Evolutionary conservation across 805 yeast genomes (phyloP).

Genomic region (Priceomyces medius): DNA sequence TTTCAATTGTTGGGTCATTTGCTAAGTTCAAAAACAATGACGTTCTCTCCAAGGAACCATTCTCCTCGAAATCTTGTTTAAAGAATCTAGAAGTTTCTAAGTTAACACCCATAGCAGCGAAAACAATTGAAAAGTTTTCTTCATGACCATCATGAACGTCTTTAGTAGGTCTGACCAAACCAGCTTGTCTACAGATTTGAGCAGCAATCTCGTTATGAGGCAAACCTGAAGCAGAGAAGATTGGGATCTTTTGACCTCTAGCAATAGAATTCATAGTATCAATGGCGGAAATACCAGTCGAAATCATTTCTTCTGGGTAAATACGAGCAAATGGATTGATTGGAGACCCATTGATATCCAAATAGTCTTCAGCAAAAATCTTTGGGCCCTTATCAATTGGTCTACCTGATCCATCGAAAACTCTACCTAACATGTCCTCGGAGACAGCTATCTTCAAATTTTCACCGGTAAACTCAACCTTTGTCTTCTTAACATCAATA

Average conservation of each 20-base stretch:
- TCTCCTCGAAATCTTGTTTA: conserved; percentile 99
- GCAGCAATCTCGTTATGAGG: conserved; percentile 99
- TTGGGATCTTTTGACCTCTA: conserved; percentile 99
- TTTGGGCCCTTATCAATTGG: conserved; percentile 98
- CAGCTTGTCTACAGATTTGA: conserved; percentile 99
- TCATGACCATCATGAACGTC: conserved; percentile 99
- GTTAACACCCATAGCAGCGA: conserved; percentile 99
- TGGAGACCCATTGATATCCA: conserved; percentile 98
- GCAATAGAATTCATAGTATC: conserved; percentile 99
- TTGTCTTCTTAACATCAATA: conserved; percentile 95
- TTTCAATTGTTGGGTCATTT: conserved; percentile 98
- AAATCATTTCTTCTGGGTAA: conserved; percentile 99
- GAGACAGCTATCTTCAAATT: conserved; percentile 90
- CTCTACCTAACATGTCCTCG: conserved; percentile 96
- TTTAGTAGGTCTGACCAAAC: conserved; percentile 97
- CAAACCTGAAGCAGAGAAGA: conserved; percentile 97
- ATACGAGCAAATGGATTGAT: conserved; percentile 98
- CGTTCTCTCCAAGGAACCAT: conserved; percentile 97
- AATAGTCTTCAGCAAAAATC: conserved; percentile 96
- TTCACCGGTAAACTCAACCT: conserved; percentile 96
- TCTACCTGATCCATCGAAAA: conserved; percentile 98
- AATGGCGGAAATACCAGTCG: conserved; percentile 97
- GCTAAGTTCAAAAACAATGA: conserved; percentile 96
- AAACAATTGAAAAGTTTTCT: conserved; percentile 97
- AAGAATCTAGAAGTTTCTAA: conserved; percentile 97